Percentiles rank a stretch among this genome's conserved stretches.
phyloP scores from a whole-genome alignment of 1,284 basidiomycete genomes.

The Neonothopanus nambi region DNA sequence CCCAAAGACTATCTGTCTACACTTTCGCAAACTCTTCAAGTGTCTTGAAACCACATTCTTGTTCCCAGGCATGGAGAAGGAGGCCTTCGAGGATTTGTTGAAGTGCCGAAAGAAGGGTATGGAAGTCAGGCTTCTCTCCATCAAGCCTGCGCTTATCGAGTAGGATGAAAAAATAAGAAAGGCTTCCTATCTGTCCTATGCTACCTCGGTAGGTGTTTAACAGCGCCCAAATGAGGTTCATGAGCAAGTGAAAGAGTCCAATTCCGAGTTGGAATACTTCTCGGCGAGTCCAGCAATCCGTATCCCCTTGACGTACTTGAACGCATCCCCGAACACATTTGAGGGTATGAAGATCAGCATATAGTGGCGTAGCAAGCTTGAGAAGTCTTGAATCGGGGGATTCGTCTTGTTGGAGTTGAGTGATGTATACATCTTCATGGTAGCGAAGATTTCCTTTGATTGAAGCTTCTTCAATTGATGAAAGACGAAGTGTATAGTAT shows the following conservation, averaged over 20 bases:
- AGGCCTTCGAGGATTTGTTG: constrained; percentile 20
- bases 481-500: background rate
- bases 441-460: background rate
- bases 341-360: constrained; percentile 29
- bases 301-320: constrained; percentile 16
- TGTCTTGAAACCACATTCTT: background rate
- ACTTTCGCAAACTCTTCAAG: constrained; percentile 16
- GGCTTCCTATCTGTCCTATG: constrained; percentile 13
- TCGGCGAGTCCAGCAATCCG: constrained; percentile 22
- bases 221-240: constrained; percentile 30
- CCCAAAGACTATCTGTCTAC: no score
- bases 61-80: constrained; percentile 10
- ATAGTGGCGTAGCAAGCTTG: constrained; percentile 19
- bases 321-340: constrained; percentile 19
- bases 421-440: constrained; percentile 12
- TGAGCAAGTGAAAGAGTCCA: constrained; percentile 28
- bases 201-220: constrained; percentile 18
- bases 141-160: constrained; percentile 22
- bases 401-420: background rate
- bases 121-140: constrained; percentile 25
- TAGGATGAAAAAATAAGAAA: constrained; percentile 20
- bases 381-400: constrained; percentile 1
- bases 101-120: constrained; percentile 20
- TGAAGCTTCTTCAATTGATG: constrained; percentile 1
- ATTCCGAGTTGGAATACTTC: constrained; percentile 27